Evolutionary conservation across 2,329 filamentous ascomycete species (phyloP), one percentile per base, ranked within the genome.

Genomic region (Colletotrichum tofieldiae): DNA sequence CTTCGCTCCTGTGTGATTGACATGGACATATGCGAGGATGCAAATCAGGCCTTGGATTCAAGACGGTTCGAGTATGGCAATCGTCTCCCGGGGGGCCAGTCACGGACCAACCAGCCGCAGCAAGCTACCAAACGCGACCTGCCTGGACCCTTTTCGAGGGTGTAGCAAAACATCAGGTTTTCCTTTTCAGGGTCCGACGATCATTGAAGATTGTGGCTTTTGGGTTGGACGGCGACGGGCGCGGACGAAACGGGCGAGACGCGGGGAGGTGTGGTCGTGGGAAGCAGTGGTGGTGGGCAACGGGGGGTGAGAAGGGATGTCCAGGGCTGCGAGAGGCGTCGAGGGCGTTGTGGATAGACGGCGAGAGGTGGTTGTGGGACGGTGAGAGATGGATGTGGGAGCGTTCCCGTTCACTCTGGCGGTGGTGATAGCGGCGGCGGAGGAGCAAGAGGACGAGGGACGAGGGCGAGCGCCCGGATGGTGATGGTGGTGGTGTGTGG

Each of bases 131-230:
- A 9, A 4, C 16, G 29, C 29, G 1, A 37, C 12, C 37, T 59
- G 8, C 37, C 23, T 23, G 5, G 39, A 35, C 59, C 43, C 59
- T 26, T 49, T 41, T 35, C 37, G 59, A 23, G 59, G 39, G 32
- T 29, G 32, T 39, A 14, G 26, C 41, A 49, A 23, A 39, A 6
- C 11, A 55, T 35, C 26, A 65, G 62, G 39, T 60, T 49, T 67
- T 52, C 2, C 18, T 5, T 58, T 71, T 49, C 69, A 72, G 69
- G 69, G 69, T 72, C 69, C 69, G 65, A 69, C 69, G 65, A 72
- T 72, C 69, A 47, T 49, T 69, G 69, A 72, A 69, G 69, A 69
- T 72, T 72, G 52, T 41, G 65, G 58, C 52, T 39, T 56, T 56
- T 47, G 66, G 59, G 66, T 52, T 69, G 51, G 59, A 58, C 26